A percentile compares a stretch with the other conserved stretches of the same genome.
Conservation (phyloP, 305 asterid genomes). For the Rubia occidens region DNA sequence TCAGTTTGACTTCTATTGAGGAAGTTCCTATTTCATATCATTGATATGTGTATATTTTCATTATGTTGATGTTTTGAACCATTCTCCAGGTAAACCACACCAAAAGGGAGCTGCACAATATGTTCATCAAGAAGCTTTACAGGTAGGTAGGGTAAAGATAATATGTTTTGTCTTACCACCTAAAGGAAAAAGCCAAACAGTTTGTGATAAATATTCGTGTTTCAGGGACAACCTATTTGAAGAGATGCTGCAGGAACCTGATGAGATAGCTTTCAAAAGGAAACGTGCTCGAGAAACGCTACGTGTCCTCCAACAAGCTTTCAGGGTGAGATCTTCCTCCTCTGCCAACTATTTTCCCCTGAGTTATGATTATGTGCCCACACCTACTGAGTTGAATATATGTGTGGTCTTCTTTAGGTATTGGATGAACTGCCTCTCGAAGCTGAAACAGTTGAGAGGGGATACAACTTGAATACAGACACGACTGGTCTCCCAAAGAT, state of each 20-base stretch:
- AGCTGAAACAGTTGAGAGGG: conserved; percentile 74
- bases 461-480: conserved; percentile 56
- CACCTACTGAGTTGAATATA: background rate
- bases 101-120: conserved; percentile 85
- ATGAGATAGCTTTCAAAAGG: conserved; percentile 62
- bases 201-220: background rate
- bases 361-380: background rate
- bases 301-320: conserved; percentile 69
- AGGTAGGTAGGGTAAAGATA: conserved; percentile 35
- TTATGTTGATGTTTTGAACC: conserved; percentile 9
- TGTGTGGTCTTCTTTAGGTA: conserved; percentile 33
- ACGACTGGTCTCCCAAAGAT: conserved; percentile 85
- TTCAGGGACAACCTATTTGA: conserved; percentile 70
- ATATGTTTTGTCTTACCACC: background rate
- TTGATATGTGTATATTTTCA: background rate
- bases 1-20: background rate
- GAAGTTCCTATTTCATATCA: background rate
- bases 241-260: conserved; percentile 81
- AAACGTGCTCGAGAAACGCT: conserved; percentile 71
- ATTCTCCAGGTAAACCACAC: conserved; percentile 81
- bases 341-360: background rate
- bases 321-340: conserved; percentile 42
- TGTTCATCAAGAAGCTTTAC: conserved; percentile 83
- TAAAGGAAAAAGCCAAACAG: background rate
- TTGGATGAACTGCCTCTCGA: conserved; percentile 82